phyloP scores from a whole-genome alignment of 2,329 filamentous ascomycete genomes.

The Elsinoe necatrix region DNA sequence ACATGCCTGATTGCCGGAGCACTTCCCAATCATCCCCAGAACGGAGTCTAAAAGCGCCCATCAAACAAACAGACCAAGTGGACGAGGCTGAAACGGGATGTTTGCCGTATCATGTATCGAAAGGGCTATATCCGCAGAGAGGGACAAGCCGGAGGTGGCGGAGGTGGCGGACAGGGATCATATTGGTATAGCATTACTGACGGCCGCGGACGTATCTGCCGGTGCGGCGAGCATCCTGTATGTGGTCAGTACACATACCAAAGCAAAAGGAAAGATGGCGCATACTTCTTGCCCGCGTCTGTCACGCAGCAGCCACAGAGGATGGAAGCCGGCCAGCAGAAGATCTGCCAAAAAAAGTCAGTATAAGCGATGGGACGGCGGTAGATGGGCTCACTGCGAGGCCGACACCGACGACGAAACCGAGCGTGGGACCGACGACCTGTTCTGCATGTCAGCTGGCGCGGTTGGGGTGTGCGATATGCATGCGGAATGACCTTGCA shows the following conservation, averaged over 20 bases:
- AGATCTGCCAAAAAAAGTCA: conserved; percentile 17
- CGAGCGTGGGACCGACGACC: conserved; percentile 32
- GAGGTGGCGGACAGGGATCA: neutral
- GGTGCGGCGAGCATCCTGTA: conserved; percentile 27
- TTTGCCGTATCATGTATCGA: neutral
- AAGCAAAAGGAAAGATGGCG: neutral
- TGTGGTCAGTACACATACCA: conserved; percentile 22
- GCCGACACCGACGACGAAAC: conserved; percentile 28
- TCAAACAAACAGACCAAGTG: neutral
- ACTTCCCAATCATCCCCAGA: neutral
- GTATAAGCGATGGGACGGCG: neutral
- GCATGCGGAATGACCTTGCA: conserved; percentile 23
- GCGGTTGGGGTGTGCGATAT: neutral
- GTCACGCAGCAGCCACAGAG: conserved; percentile 32
- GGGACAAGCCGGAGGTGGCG: neutral
- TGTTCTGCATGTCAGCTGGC: neutral
- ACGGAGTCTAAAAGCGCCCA: neutral
- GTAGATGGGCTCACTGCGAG: conserved; percentile 23
- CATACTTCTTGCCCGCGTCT: conserved; percentile 29
- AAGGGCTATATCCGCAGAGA: neutral
- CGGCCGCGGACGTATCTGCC: conserved; percentile 25
- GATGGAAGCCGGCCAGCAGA: conserved; percentile 33
- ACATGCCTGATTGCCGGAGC: conserved; percentile 1
- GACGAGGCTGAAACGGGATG: neutral
- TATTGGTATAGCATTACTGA: conserved; percentile 29